phyloP scores from a whole-genome alignment of 73 alveolate genomes.

The Paramecium tetraurelia region DNA sequence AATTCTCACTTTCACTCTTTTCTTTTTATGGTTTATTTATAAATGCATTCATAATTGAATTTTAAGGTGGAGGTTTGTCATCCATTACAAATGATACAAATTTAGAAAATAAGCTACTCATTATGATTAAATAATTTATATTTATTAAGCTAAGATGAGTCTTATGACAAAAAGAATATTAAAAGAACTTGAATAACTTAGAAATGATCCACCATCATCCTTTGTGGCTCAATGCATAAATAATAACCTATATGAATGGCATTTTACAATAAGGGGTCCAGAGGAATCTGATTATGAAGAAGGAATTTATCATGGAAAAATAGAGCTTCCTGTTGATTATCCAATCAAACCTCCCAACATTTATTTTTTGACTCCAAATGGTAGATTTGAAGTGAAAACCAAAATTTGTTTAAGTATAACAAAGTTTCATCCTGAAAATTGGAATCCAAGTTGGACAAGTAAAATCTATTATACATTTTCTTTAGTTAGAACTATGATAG shows the following conservation, averaged over 20 bases:
- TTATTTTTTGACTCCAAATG: constrained; percentile 89
- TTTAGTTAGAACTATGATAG: constrained; percentile 78
- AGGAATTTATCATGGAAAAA: constrained; percentile 95
- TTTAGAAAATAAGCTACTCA: background rate
- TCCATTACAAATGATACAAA: background rate
- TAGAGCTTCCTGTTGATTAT: constrained; percentile 84
- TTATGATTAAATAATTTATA: background rate
- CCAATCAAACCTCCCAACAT: constrained; percentile 94
- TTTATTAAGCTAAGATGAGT: background rate
- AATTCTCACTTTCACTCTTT: background rate
- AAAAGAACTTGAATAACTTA: background rate
- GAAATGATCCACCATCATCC: constrained; percentile 8
- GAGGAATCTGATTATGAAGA: constrained; percentile 89
- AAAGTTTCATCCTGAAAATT: constrained; percentile 89
- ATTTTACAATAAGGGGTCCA: constrained; percentile 96
- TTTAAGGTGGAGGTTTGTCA: background rate
- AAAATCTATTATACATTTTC: background rate
- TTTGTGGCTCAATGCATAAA: background rate
- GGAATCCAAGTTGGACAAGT: constrained; percentile 97
- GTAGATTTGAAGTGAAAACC: constrained; percentile 80
- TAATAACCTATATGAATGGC: constrained; percentile 93
- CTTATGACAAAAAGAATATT: background rate
- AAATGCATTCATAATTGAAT: background rate
- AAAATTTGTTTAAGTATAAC: constrained; percentile 92
- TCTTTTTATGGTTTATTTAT: background rate